Evolutionary conservation across 2,329 filamentous ascomycete genomes (phyloP).

Genomic region (Fusarium sp.): DNA sequence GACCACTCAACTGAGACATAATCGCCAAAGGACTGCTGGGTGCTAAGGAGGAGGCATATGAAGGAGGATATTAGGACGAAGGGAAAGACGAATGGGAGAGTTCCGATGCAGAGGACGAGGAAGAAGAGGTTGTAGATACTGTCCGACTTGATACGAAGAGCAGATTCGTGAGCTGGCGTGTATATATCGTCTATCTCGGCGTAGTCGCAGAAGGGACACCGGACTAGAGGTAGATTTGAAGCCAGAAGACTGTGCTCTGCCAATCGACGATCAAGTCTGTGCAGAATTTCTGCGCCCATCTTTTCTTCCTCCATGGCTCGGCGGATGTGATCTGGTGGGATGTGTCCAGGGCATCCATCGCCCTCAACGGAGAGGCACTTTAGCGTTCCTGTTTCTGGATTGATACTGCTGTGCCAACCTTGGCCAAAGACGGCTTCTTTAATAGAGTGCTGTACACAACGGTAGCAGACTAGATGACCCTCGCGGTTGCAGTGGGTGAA

Average conservation of each 20-base stretch:
- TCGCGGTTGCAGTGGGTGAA: slow-evolving; percentile 76
- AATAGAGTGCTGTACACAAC: slow-evolving; percentile 83
- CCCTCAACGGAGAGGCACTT: slow-evolving; percentile 83
- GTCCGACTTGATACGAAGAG: slow-evolving; percentile 67
- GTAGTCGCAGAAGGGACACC: slow-evolving; percentile 92
- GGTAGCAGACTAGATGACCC: slow-evolving; percentile 81
- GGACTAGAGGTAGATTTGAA: slow-evolving; percentile 78
- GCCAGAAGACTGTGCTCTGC: slow-evolving; percentile 80
- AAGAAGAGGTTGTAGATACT: slow-evolving; percentile 61
- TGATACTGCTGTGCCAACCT: slow-evolving; percentile 85
- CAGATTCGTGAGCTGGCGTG: slow-evolving; percentile 64
- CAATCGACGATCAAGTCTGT: slow-evolving; percentile 81
- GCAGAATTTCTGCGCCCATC: slow-evolving; percentile 76
- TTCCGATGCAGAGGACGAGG: slow-evolving; percentile 62
- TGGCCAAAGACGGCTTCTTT: slow-evolving; percentile 94
- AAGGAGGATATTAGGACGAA: slow-evolving; percentile 61
- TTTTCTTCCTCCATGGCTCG: slow-evolving; percentile 77
- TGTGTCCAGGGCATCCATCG: slow-evolving; percentile 77
- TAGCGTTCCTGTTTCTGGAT: slow-evolving; percentile 77
- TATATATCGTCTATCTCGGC: slow-evolving; percentile 87
- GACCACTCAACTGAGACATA: slow-evolving; percentile 61
- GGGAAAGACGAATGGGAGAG: slow-evolving; percentile 67
- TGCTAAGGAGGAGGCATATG: slow-evolving; percentile 56
- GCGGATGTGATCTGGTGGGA: slow-evolving; percentile 75
- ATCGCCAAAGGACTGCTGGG: slow-evolving; percentile 55